Evolutionary conservation across 176 grass and related monocot species (phyloP), one percentile per base, ranked within the genome.

Genomic region (Aegilops speltoides): DNA sequence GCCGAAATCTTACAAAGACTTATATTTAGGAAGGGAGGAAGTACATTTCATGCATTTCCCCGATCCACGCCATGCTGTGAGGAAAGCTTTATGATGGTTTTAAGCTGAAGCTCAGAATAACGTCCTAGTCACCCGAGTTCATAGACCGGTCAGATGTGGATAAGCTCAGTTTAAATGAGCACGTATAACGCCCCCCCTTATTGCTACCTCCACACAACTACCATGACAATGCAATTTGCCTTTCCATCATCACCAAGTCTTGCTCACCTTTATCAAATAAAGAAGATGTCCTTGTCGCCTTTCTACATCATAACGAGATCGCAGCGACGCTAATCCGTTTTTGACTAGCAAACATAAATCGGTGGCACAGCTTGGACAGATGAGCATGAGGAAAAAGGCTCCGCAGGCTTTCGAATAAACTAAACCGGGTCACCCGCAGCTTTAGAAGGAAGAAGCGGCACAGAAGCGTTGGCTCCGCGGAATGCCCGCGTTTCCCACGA

Each of bases 351-450:
- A 38, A 28, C 29, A 79, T 71, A 23, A 73, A 28, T 63, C 22
- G 22, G 38, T 40, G 43, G 68, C 38, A 45, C 8, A 3, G 24
- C 36, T 3, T 8, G 32, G 26, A 46, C 41, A 59, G 46, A 63
- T 2, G 54, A 57, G 37, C 14, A 5, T 29, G n/a, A n/a, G 5
- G 25, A 32, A 84, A 80, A 80, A 28, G 41, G 73, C 16, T 65
- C 37, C 40, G 16, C 86, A 28, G 32, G 64, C 68, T 89, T 85
- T 60, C 4, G 24, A 85, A 85, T 33, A 54, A 59, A 76, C 12
- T 32, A 52, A 52, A 38, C 9, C 67, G 31, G 52, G 64, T 64
- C 64, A 20, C 81, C 64, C 22, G 37, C 81, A 19, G 73, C 52
- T 76, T 89, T 76, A 12, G 14, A 19, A 28, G 34, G 72, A 82